Percentiles rank a stretch among this genome's conserved stretches.
phyloP scores from a whole-genome alignment of 495 filamentous ascomycete genomes.

The Penicillium maclennaniae region DNA sequence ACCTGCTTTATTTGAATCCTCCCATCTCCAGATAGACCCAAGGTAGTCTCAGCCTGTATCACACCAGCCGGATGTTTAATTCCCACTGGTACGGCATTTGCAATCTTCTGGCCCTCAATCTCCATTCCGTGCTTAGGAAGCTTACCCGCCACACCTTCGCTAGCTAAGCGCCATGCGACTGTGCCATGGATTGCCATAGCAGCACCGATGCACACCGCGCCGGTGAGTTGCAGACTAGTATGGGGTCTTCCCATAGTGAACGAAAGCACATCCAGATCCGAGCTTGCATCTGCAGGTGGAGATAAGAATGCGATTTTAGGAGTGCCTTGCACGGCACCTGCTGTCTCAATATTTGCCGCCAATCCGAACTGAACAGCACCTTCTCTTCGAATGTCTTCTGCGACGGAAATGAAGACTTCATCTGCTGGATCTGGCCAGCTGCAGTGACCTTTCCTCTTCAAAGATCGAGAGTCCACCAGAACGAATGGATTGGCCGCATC shows the following conservation, averaged over 20 bases:
- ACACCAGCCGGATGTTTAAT: slow-evolving; percentile 15
- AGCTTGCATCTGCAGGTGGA: background rate
- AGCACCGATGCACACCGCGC: slow-evolving; percentile 29
- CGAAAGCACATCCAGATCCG: slow-evolving; percentile 21
- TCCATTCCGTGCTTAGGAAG: slow-evolving; percentile 17
- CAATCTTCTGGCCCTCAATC: slow-evolving; percentile 7
- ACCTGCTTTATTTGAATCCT: slow-evolving; percentile 17
- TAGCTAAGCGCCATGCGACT: slow-evolving; percentile 21
- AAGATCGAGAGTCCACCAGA: slow-evolving; percentile 23
- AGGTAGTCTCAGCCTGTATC: slow-evolving; percentile 11
- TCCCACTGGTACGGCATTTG: slow-evolving; percentile 2
- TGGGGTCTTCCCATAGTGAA: slow-evolving; percentile 33
- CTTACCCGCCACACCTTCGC: background rate
- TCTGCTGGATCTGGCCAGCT: background rate
- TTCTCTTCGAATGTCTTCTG: slow-evolving; percentile 26
- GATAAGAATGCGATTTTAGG: slow-evolving; percentile 34
- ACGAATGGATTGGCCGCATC: slow-evolving; percentile 36
- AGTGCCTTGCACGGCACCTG: slow-evolving; percentile 18
- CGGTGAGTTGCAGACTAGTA: slow-evolving; percentile 32
- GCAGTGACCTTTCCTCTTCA: slow-evolving; percentile 8
- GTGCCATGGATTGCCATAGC: slow-evolving; percentile 28
- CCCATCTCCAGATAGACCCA: slow-evolving; percentile 7
- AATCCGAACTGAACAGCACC: slow-evolving; percentile 28
- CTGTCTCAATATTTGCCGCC: slow-evolving; percentile 13
- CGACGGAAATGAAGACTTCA: slow-evolving; percentile 4